Conservation (phyloP, 1,284 basidiomycete species). For the Cutaneotrichosporon cavernicola region DNA sequence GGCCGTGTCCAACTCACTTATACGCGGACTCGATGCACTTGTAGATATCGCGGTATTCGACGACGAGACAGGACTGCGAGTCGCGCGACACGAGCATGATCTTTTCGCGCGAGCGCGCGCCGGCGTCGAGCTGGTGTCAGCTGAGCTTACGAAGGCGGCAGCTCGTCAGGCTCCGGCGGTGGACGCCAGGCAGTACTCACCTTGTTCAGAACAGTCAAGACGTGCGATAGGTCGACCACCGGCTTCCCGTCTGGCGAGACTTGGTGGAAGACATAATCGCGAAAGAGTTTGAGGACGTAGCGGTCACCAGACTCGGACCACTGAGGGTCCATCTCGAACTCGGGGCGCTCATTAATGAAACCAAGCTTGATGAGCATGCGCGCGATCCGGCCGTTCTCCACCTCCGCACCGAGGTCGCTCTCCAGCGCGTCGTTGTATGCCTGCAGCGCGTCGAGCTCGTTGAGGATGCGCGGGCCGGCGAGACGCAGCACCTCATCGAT, state of each 20-base stretch:
- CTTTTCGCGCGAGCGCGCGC: conserved; percentile 72
- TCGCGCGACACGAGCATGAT: conserved; percentile 85
- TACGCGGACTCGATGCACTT: conserved; percentile 79
- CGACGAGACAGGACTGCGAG: conserved; percentile 90
- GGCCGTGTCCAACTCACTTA: conserved; percentile 49
- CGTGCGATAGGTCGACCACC: conserved; percentile 84
- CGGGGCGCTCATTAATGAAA: conserved; percentile 97
- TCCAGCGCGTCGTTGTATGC: conserved; percentile 81
- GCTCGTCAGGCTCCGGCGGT: background rate
- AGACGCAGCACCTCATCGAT: conserved; percentile 78
- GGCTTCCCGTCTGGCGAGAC: conserved; percentile 88
- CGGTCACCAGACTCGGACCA: conserved; percentile 99
- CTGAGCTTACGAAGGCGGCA: background rate
- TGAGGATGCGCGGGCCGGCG: conserved; percentile 69
- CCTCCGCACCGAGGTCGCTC: conserved; percentile 77
- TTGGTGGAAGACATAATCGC: conserved; percentile 98
- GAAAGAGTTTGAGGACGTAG: conserved; percentile 96
- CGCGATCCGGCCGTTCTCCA: conserved; percentile 96
- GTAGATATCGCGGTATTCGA: conserved; percentile 91
- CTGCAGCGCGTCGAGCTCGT: conserved; percentile 80
- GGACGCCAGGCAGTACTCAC: conserved; percentile 50
- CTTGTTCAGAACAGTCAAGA: conserved; percentile 88
- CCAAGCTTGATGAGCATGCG: conserved; percentile 90
- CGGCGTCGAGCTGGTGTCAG: conserved; percentile 25
- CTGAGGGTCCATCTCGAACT: conserved; percentile 92